phyloP scores from a whole-genome alignment of 495 filamentous ascomycete species.

The Oidiodendron maius region DNA sequence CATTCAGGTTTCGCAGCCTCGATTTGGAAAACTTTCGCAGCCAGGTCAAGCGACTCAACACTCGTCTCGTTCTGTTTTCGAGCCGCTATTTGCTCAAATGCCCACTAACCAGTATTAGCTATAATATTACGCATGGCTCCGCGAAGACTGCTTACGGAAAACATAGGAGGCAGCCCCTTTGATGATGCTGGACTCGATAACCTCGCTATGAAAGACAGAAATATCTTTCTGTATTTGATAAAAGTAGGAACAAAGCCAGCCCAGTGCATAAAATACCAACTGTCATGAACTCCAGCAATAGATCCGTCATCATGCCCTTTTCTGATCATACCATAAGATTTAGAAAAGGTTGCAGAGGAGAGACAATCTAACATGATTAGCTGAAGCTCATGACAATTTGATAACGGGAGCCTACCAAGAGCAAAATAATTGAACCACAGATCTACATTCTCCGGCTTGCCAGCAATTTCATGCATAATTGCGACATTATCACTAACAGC shows the following conservation, averaged over 20 bases:
- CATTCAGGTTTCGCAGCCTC: conserved; percentile 28
- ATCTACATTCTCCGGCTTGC: conserved; percentile 4
- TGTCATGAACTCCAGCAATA: neutral
- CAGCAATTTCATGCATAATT: conserved; percentile 1
- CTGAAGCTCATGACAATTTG: neutral
- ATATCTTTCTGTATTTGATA: too few species aligned
- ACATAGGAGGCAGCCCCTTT: too few species aligned
- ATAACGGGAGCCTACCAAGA: neutral
- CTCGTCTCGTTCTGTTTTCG: neutral
- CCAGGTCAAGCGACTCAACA: neutral
- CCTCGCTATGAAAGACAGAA: too few species aligned
- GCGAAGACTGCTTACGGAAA: too few species aligned
- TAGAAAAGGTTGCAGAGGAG: neutral
- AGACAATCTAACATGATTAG: neutral
- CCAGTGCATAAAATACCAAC: conserved; percentile 6
- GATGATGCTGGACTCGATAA: too few species aligned
- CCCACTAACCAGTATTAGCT: too few species aligned
- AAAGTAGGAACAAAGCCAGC: conserved; percentile 2
- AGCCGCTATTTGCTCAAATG: neutral
- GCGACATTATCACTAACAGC: conserved; percentile 20
- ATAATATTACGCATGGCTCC: too few species aligned
- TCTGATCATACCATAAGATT: neutral
- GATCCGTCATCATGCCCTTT: neutral
- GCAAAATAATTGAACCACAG: neutral
- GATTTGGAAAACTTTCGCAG: conserved; percentile 29